Evolutionary conservation across 73 alveolate genomes (phyloP), one percentile per base, ranked within the genome.

Genomic region (Paramecium primaurelia): DNA sequence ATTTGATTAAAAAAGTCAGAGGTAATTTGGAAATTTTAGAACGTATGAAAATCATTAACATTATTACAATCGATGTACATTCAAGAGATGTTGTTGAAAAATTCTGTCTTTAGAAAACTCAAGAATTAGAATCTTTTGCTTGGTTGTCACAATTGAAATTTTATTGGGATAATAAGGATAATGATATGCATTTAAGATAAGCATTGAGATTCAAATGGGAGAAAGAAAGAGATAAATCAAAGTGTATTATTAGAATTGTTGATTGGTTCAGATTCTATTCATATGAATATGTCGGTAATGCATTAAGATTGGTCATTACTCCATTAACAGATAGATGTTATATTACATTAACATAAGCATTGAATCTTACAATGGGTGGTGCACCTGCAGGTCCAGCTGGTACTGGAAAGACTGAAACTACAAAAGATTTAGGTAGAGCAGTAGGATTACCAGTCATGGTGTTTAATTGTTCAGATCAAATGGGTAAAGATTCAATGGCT

Each of bases 371-470:
- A 18, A 93, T 99, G 96, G 99, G 99, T 71, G 99, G 99, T 26
- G 99, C 99, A 11, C 99, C 99, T 9, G 99, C 99, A 59, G 99
- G 99, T 18, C 99, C 99, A 28, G 99, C 99, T 58, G 99, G 99
- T 86, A 98, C 99, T 18, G 99, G 99, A 42, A 98, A 98, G 92
- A 98, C 99, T 25, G 99, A 98, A 93, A 96, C 99, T 10, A 96
- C 97, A 22, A 95, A 95, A 86, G 99, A 96, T 85, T 93, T 99
- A 25, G 99, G 99, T 3, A 97, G 99, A 93, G 99, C 99, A 30
- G 95, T 98, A 71, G 99, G 99, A 71, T 93, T 98, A 49, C 98
- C 98, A 45, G 99, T 99, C 86, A 98, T 99, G 95, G 99, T 99
- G 92, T 97, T 97, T 93, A 99, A 99, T 93, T 99, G 99, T 92